Percentiles rank a stretch among this genome's conserved stretches.
These are phyloP conservation scores for Begonia fuchsioides DNA, from an alignment of 306 rosid species.

Conservation along the genomic window DNA sequence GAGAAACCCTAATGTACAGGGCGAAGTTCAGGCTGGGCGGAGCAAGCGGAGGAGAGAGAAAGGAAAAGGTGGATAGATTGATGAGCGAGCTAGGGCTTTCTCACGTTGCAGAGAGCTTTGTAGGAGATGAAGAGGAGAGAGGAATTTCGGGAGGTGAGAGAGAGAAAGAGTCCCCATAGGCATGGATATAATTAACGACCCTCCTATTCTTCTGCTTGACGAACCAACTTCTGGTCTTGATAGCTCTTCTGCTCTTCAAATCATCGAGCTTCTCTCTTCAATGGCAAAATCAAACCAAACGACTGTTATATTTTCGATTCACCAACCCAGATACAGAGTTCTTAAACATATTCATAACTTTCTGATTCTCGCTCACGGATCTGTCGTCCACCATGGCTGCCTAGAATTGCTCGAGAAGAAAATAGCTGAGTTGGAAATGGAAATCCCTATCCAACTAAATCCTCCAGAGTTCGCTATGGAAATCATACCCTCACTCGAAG, in stretches of 20 bases:
- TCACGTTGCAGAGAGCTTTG: constrained; percentile 55
- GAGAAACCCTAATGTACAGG: constrained; percentile 57
- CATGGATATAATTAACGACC: constrained; percentile 72
- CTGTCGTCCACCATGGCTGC: constrained; percentile 58
- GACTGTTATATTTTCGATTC: constrained; percentile 63
- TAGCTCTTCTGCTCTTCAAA: constrained; percentile 46
- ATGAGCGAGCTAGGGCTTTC: constrained; percentile 65
- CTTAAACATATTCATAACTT: constrained; percentile 52
- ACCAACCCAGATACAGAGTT: constrained; percentile 81
- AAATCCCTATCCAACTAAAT: constrained; percentile 58
- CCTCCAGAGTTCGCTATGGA: constrained; percentile 78
- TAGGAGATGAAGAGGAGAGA: constrained; percentile 78
- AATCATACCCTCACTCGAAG: constrained; percentile 38
- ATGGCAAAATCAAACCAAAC: constrained; percentile 46
- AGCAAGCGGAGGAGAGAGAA: constrained; percentile 31
- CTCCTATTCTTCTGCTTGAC: constrained; percentile 60
- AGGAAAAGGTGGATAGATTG: constrained; percentile 44
- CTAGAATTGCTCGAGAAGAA: constrained; percentile 44
- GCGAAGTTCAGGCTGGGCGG: constrained; percentile 62
- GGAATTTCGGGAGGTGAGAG: constrained; percentile 83
- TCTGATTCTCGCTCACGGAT: constrained; percentile 64
- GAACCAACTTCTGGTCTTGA: constrained; percentile 90
- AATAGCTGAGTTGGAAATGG: constrained; percentile 33
- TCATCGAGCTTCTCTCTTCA: constrained; percentile 54
- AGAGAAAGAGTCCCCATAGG: constrained; percentile 81